Evolutionary conservation across 2,329 filamentous ascomycete genomes (phyloP), one percentile per base, ranked within the genome.

Genomic region (Scorias spongiosa): DNA sequence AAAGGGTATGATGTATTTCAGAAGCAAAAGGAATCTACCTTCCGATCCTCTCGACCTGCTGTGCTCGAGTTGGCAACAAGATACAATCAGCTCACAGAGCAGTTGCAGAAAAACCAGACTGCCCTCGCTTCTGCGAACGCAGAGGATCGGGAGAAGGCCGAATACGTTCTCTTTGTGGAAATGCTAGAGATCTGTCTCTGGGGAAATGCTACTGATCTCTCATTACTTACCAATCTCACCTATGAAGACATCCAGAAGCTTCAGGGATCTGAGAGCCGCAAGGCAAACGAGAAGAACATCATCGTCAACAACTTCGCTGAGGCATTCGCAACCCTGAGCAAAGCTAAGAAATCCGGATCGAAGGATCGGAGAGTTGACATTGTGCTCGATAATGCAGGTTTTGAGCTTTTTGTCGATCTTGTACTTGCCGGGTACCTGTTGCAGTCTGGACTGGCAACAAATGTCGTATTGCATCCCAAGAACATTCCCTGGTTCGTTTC

Each of bases 401-500:
- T 98, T 58, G 91, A 98, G 69, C 75, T 98, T 10, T 98, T 87
- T 58, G 91, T 96, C 51, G 91, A 98, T 58, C 73, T 98, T 9
- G 80, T 96, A 45, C 74, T 98, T 2, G 88, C 86, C 0, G 89
- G 88, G 1, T 98, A 93, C 60, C 72, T 98, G 11, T 72, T 98
- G 6, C 80, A 85, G 0, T 73, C 86, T 0, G 84, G 82, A 0
- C 76, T 98, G 5, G 91, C 91, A 0, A 95, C 88, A 0, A 78
- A 78, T 18, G 73, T 98, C 11, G 79, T 96, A 15, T 74, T 98
- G 9, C 88, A 94, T 57, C 88, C 91, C 42, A 98, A 98, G 67
- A 81, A 79, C 17, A 88, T 98, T 46, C 91, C 91, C 1, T 98
- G 91, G 91, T 98, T 96, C 59, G 91, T 98, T 40, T 95, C 87